These are phyloP conservation scores for Cryptococcus sp. DNA, from an alignment of 1,284 basidiomycete species.

Conservation along the genomic window DNA sequence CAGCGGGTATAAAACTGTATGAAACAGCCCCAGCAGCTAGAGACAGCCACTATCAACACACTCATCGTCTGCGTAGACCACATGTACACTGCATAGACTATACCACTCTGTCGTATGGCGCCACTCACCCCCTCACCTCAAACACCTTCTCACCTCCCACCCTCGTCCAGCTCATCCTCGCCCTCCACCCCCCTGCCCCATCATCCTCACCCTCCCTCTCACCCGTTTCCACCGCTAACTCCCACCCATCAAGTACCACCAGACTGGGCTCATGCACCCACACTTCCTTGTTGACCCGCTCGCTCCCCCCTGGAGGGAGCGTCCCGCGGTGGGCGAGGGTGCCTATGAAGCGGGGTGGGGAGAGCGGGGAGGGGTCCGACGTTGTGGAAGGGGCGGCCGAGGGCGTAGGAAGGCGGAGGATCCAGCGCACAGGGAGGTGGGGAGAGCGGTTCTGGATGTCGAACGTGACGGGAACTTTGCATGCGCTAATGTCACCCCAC, in stretches of 20 bases:
- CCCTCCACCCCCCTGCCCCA: conserved; percentile 5
- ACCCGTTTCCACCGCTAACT: conserved; percentile 28
- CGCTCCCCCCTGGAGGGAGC: conserved; percentile 15
- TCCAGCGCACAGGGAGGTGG: conserved; percentile 26
- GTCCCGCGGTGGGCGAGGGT: conserved; percentile 26
- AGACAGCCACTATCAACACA: no score
- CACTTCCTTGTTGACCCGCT: conserved; percentile 14
- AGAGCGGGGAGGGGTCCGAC: neutral
- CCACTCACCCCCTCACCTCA: conserved; percentile 3
- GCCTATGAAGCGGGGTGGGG: conserved; percentile 20
- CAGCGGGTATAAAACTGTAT: no score
- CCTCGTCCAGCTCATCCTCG: conserved; percentile 16
- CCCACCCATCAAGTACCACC: conserved; percentile 34
- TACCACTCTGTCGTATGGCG: neutral
- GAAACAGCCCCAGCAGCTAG: no score
- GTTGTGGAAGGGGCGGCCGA: neutral
- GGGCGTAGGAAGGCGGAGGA: conserved; percentile 27
- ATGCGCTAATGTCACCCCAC: conserved; percentile 55
- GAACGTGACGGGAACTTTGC: conserved; percentile 58
- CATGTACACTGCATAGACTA: neutral
- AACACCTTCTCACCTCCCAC: conserved; percentile 13
- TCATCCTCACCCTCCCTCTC: conserved; percentile 9
- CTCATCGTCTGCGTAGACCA: no score
- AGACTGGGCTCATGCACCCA: conserved; percentile 30
- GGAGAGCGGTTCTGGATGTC: conserved; percentile 59